Evolutionary conservation across 257 asterid species (phyloP).

Genomic region (Fraxinus americana): DNA sequence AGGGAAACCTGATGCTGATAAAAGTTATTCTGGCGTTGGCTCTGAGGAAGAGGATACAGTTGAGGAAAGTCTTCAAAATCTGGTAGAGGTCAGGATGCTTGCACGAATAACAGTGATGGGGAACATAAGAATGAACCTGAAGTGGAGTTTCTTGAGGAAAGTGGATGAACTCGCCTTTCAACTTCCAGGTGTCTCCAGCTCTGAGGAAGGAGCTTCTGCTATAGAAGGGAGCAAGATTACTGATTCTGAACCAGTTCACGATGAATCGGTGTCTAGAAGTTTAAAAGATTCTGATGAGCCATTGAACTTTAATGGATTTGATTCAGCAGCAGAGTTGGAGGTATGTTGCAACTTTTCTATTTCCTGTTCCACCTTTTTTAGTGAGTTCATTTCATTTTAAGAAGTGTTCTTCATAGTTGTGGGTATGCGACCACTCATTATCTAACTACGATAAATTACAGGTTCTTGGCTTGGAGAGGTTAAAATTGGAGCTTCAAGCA

Average conservation of each 20-base stretch:
- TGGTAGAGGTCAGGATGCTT: background rate
- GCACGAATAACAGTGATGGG: conserved; percentile 21
- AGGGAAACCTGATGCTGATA: conserved; percentile 34
- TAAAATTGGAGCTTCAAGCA: no score
- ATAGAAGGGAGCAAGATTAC: conserved; percentile 23
- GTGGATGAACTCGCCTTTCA: conserved; percentile 29
- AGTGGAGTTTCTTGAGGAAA: conserved; percentile 32
- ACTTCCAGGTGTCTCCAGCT: conserved; percentile 26
- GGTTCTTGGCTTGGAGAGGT: conserved; percentile 72
- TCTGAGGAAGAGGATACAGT: conserved; percentile 56
- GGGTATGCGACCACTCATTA: background rate
- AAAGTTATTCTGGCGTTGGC: conserved; percentile 15
- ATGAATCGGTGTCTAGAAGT: conserved; percentile 33
- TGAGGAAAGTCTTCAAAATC: conserved; percentile 25
- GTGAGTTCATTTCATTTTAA: background rate
- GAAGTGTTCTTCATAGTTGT: background rate
- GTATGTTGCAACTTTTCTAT: conserved; percentile 31
- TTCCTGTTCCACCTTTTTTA: background rate
- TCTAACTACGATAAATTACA: conserved; percentile 17
- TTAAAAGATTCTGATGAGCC: conserved; percentile 42
- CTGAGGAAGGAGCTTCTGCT: conserved; percentile 34
- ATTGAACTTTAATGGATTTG: conserved; percentile 55
- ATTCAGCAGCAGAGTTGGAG: conserved; percentile 67
- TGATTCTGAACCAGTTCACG: conserved; percentile 29
- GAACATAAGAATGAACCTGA: conserved; percentile 16